Percentiles rank a stretch among this genome's conserved stretches.
Evolutionary conservation across 768 basidiomycete genomes (phyloP).

Genomic region (Agrocybe pediades): DNA sequence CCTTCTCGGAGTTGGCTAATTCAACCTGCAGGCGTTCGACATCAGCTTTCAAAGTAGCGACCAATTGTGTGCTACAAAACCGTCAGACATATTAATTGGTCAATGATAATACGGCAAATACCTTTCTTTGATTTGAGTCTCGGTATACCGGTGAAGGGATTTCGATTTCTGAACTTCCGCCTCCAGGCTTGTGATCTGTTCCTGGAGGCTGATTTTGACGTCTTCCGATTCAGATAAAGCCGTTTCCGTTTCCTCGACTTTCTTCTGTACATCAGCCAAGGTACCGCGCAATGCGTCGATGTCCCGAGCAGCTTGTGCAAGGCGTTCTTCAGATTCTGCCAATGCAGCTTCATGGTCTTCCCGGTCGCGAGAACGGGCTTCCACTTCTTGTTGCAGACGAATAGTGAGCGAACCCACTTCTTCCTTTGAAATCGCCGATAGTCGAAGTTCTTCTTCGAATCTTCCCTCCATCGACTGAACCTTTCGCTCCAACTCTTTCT

Average conservation of each 20-base stretch:
- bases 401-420: conserved; percentile 38
- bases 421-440: conserved; percentile 38
- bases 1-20: conserved; percentile 56
- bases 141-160: conserved; percentile 62
- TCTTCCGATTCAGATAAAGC: conserved; percentile 41
- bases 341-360: conserved; percentile 33
- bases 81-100: conserved; percentile 1
- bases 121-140: conserved; percentile 67
- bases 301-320: conserved; percentile 31
- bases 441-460: conserved; percentile 34
- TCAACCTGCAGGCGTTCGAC: conserved; percentile 43
- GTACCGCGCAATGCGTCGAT: conserved; percentile 37
- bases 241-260: conserved; percentile 40
- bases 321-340: conserved; percentile 25
- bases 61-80: conserved; percentile 46
- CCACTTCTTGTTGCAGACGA: conserved; percentile 40
- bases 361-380: conserved; percentile 32
- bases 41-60: conserved; percentile 39
- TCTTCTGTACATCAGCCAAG: conserved; percentile 34
- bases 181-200: conserved; percentile 56
- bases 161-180: conserved; percentile 67
- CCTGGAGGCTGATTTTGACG: conserved; percentile 55
- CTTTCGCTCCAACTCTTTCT: conserved; percentile 34
- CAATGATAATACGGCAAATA: conserved; percentile 25
- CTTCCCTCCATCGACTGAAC: conserved; percentile 34